A percentile compares a stretch with the other conserved stretches of the same genome.
phyloP scores from a whole-genome alignment of 2,329 filamentous ascomycete genomes.

The Gliomastix tumulicola region DNA sequence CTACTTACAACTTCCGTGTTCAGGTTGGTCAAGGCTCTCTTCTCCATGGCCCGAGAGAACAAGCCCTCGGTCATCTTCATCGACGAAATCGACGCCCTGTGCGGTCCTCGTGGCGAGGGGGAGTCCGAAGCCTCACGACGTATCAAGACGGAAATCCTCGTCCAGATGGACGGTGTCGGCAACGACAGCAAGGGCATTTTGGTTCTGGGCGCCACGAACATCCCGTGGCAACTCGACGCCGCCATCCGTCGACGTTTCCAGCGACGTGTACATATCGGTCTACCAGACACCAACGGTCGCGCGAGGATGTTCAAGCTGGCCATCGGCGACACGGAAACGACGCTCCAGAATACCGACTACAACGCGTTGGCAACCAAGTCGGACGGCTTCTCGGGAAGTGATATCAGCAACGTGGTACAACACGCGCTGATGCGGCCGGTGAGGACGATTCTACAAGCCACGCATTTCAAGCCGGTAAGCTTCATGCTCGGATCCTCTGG shows the following conservation, averaged over 20 bases:
- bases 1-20: not conserved
- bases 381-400: conserved; percentile 91
- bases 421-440: conserved; percentile 97
- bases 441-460: conserved; percentile 92
- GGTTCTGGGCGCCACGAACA: conserved; percentile 94
- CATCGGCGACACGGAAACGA: conserved; percentile 87
- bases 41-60: conserved; percentile 96
- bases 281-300: conserved; percentile 80
- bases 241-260: conserved; percentile 96
- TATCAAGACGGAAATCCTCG: conserved; percentile 97
- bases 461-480: conserved; percentile 88
- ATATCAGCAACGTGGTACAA: conserved; percentile 94
- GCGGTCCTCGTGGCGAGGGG: conserved; percentile 85
- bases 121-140: conserved; percentile 95
- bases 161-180: conserved; percentile 98
- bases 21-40: conserved; percentile 91
- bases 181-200: conserved; percentile 91
- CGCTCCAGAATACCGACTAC: conserved; percentile 71
- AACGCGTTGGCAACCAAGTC: conserved; percentile 72
- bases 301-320: conserved; percentile 94
- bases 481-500: no score
- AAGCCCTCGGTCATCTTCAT: conserved; percentile 99
- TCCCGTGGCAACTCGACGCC: conserved; percentile 95
- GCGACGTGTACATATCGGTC: conserved; percentile 86
- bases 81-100: conserved; percentile 94